Evolutionary conservation across 352 stramenopile species (phyloP).

Genomic region (Globisporangium heterothallicum): DNA sequence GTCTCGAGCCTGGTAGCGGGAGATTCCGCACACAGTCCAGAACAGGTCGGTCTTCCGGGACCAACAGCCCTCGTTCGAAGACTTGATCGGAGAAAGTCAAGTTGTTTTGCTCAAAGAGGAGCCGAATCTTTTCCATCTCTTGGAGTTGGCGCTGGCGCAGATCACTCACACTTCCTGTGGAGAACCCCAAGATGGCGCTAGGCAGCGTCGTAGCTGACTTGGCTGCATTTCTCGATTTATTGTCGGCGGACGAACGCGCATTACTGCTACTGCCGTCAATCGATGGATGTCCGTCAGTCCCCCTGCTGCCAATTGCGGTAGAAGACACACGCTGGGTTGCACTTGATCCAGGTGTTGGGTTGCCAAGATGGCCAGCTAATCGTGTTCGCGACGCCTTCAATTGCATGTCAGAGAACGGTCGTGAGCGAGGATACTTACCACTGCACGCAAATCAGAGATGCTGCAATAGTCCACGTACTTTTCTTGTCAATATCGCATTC

Average conservation of each 20-base stretch:
- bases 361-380: background rate
- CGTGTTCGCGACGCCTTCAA: slow-evolving; percentile 5
- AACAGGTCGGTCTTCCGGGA: slow-evolving; percentile 49
- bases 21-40: slow-evolving; percentile 49
- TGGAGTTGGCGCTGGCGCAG: slow-evolving; percentile 45
- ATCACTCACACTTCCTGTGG: slow-evolving; percentile 27
- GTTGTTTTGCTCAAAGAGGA: slow-evolving; percentile 49
- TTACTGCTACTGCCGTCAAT: background rate
- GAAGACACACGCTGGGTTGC: background rate
- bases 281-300: background rate
- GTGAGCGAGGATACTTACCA: background rate
- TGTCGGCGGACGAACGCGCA: background rate
- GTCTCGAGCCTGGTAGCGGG: slow-evolving; percentile 35
- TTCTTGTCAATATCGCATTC: background rate
- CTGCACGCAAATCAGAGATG: background rate
- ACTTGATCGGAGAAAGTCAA: slow-evolving; percentile 28
- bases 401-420: background rate
- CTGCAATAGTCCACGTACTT: background rate
- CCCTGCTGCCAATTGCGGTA: background rate
- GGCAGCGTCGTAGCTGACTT: slow-evolving; percentile 5
- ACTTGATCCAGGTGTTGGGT: background rate
- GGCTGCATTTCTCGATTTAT: background rate
- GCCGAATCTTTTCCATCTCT: slow-evolving; percentile 62
- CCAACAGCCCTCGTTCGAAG: slow-evolving; percentile 50
- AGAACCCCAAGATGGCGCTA: background rate